Evolutionary conservation across 371 early-diverging fungal species (phyloP).

Genomic region (Apophysomyces trapeziformis): DNA sequence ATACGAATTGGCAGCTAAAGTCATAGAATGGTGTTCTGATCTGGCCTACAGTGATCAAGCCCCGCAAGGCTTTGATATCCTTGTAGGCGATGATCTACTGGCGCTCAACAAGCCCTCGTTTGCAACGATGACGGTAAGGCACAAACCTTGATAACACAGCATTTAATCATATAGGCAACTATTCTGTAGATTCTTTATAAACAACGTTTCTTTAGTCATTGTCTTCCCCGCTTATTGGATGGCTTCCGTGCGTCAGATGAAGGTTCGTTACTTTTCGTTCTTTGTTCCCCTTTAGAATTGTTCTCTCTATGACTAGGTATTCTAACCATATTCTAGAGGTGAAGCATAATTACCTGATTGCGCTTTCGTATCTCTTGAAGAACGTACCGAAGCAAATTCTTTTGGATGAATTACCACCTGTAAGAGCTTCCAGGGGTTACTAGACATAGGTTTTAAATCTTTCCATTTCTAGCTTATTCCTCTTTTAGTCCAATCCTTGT

Average conservation of each 20-base stretch:
- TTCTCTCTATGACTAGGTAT: neutral
- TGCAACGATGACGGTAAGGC: conserved; percentile 67
- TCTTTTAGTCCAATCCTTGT: conserved; percentile 72
- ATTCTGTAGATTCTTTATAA: conserved; percentile 70
- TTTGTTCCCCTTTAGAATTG: neutral
- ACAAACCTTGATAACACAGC: neutral
- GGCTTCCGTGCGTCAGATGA: conserved; percentile 59
- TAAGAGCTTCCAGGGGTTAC: conserved; percentile 38
- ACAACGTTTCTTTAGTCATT: conserved; percentile 81
- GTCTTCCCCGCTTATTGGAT: conserved; percentile 70
- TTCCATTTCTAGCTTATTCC: conserved; percentile 64
- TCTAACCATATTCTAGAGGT: conserved; percentile 32
- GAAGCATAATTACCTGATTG: conserved; percentile 75
- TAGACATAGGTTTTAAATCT: neutral
- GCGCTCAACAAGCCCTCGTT: conserved; percentile 73
- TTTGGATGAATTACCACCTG: conserved; percentile 74
- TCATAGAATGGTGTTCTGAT: conserved; percentile 60
- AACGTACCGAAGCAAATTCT: conserved; percentile 85
- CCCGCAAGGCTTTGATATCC: conserved; percentile 68
- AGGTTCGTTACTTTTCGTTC: conserved; percentile 28
- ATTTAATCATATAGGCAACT: neutral
- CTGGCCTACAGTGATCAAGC: conserved; percentile 52
- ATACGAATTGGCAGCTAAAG: conserved; percentile 59
- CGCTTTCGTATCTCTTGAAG: conserved; percentile 79
- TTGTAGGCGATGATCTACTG: conserved; percentile 71